These are phyloP conservation scores for Tricholomella constricta DNA, from an alignment of 768 basidiomycete species.

Conservation along the genomic window DNA sequence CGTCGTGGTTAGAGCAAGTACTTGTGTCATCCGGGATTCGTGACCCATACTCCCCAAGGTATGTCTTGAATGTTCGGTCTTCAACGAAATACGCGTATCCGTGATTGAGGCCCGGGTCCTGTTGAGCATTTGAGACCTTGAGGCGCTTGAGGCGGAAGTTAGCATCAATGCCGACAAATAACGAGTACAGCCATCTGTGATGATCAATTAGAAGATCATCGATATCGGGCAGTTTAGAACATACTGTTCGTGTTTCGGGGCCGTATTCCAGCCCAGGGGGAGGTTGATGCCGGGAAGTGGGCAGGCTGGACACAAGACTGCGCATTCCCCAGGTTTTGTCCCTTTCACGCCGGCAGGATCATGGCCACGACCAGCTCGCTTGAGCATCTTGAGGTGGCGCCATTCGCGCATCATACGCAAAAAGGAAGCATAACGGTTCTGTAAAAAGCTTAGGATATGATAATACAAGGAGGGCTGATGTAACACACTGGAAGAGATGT, in stretches of 20 bases:
- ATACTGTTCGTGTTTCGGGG: constrained; percentile 3
- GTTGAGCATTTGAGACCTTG: constrained; percentile 1
- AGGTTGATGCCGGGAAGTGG: constrained; percentile 15
- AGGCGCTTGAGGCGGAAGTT: constrained; percentile 19
- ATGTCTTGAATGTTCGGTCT: not conserved
- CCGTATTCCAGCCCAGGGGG: constrained; percentile 9
- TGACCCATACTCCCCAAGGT: not conserved
- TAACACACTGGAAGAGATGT: not conserved
- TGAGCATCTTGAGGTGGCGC: constrained; percentile 17
- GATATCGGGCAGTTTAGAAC: not conserved
- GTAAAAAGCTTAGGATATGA: no score
- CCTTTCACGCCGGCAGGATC: constrained; percentile 11
- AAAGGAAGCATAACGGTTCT: constrained; percentile 1
- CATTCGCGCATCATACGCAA: constrained; percentile 4
- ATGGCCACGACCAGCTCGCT: constrained; percentile 15
- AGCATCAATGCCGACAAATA: constrained; percentile 10
- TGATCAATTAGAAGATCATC: not conserved
- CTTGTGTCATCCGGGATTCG: not conserved
- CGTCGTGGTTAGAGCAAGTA: constrained; percentile 6
- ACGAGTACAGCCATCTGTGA: constrained; percentile 13
- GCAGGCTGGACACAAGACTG: constrained; percentile 14
- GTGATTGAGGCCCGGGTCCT: constrained; percentile 12
- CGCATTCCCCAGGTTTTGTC: constrained; percentile 6
- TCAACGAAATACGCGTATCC: constrained; percentile 5
- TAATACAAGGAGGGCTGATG: not conserved